These are phyloP conservation scores for Xylaria venustula DNA, from an alignment of 495 filamentous ascomycete genomes.

Conservation along the genomic window DNA sequence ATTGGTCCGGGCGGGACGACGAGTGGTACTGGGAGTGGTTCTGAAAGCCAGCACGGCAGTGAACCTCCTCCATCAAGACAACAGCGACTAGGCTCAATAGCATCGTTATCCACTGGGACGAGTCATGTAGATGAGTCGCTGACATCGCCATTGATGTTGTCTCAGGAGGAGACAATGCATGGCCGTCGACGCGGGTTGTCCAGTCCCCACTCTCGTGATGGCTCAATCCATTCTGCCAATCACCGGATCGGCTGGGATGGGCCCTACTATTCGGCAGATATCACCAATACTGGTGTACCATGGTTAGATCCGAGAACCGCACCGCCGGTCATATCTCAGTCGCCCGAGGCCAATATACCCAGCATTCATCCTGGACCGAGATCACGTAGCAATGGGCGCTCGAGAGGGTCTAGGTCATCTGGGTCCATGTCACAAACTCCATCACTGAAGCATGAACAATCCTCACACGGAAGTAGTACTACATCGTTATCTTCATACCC, in stretches of 20 bases:
- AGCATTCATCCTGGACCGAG: constrained; percentile 9
- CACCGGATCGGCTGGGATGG: constrained; percentile 23
- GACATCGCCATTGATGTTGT: constrained; percentile 29
- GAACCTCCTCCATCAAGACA: constrained; percentile 42
- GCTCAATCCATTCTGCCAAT: constrained; percentile 11
- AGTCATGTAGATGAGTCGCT: constrained; percentile 33
- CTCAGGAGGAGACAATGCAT: constrained; percentile 18
- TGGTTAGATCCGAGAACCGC: constrained; percentile 26
- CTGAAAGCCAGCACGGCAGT: constrained; percentile 43
- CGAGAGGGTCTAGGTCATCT: constrained; percentile 24
- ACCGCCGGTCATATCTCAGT: constrained; percentile 21
- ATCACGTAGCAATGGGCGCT: constrained; percentile 8
- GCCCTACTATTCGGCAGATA: constrained; percentile 19
- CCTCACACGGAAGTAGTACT: constrained; percentile 33
- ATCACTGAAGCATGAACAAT: constrained; percentile 37
- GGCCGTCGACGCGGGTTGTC: constrained; percentile 23
- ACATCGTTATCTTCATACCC: constrained; percentile 26
- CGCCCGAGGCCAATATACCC: constrained; percentile 20
- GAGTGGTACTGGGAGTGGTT: constrained; percentile 38
- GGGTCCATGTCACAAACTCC: constrained; percentile 28
- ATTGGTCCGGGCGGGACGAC: constrained; percentile 35
- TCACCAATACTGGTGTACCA: constrained; percentile 5
- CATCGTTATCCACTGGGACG: constrained; percentile 28
- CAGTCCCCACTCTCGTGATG: constrained; percentile 27
- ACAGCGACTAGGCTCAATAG: constrained; percentile 38